Evolutionary conservation across 2,329 filamentous ascomycete genomes (phyloP), one percentile per base, ranked within the genome.

Genomic region (Penicillium sp.): DNA sequence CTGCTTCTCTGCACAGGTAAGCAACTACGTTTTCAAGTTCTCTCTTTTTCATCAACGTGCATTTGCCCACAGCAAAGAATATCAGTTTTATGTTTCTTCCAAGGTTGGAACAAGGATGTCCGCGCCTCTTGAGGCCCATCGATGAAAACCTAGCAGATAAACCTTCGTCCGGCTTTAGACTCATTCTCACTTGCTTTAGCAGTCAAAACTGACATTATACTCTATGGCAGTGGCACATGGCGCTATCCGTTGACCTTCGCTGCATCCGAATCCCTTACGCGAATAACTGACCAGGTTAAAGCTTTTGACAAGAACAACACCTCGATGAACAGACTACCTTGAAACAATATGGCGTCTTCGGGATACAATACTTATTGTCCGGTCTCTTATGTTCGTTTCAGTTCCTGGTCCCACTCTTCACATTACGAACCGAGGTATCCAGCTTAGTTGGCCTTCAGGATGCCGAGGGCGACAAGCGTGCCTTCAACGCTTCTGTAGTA

Each of bases 401-500:
- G 4, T 29, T 11, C 14, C 22, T 54, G 9, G 35, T 42, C 4
- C 49, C 57, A 14, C 26, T 56, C 2, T 52, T 56, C 21, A 52
- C 52, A 44, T 42, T 54, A 11, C 16, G 33, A 29, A 22, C 56
- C 1, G 22, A 53, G 37, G 29, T 52, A 26, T 51, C 53, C 7
- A 54, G 16, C 19, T 29, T 53, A 9, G 14, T 42, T 10, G 9
- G n/a, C 22, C 22, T 53, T 24, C 19, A 56, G 10, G 62, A 67
- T 37, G 33, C 49, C 9, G 60, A 65, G 37, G 27, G 44, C 13
- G 65, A 59, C 3, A 63, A 57, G 45, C 49, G 44, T 14, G 44
- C 57, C 33, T 64, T 64, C 43, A 57, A 61, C 37, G 29, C 29
- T 31, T 33, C 50, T 24, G 60, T 51, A 8, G 45, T 64, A n/a